A percentile compares a stretch with the other conserved stretches of the same genome.
Conservation (phyloP, 2,329 filamentous ascomycete genomes). For the Bertia moriformis region DNA sequence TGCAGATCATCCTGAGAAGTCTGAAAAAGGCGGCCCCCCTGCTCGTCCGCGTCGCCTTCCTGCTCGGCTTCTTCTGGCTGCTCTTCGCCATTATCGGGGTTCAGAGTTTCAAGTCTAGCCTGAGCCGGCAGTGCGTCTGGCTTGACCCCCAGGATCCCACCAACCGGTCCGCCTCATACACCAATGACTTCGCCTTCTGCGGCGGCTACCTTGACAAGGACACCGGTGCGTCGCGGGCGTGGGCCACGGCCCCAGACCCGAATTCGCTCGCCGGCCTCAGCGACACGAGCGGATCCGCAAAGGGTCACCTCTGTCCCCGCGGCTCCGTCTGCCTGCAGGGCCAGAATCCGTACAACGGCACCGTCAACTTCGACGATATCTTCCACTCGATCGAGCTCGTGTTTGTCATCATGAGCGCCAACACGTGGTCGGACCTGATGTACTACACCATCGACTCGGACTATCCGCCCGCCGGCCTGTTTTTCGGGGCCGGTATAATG, state of each 20-base stretch:
- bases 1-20: constrained; percentile 77
- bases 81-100: constrained; percentile 92
- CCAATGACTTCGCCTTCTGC: constrained; percentile 62
- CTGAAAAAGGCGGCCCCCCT: constrained; percentile 88
- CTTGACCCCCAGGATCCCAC: constrained; percentile 44
- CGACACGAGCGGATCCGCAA: constrained; percentile 38
- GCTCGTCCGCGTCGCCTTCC: constrained; percentile 80
- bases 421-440: constrained; percentile 89
- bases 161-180: constrained; percentile 39
- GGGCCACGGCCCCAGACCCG: constrained; percentile 34
- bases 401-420: constrained; percentile 96
- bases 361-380: constrained; percentile 91
- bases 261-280: constrained; percentile 28
- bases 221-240: constrained; percentile 46
- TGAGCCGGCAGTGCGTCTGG: constrained; percentile 68
- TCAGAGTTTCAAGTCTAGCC: constrained; percentile 82
- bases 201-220: constrained; percentile 61
- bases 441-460: constrained; percentile 88
- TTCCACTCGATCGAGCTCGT: constrained; percentile 81
- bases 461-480: constrained; percentile 76
- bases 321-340: constrained; percentile 74
- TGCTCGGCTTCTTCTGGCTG: constrained; percentile 95
- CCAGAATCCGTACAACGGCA: constrained; percentile 66
- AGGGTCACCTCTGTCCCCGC: constrained; percentile 77
- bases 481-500: constrained; percentile 60